Conservation (phyloP, 768 basidiomycete genomes). For the Tulasnella sp. region DNA sequence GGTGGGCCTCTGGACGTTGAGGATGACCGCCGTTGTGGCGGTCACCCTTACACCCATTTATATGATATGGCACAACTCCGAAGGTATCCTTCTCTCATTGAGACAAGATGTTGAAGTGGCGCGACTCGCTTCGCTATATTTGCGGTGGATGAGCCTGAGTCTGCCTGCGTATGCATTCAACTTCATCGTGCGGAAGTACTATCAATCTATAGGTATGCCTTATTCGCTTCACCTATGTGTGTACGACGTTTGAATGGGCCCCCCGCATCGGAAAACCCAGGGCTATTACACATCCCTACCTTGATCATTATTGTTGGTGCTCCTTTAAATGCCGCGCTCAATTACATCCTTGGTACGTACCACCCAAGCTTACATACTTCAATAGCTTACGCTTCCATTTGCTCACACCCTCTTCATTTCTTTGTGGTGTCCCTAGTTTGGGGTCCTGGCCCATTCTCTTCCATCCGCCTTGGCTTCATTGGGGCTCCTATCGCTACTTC, state of each 20-base stretch:
- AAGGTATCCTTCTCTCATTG: conserved; percentile 60
- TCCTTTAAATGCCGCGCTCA: conserved; percentile 74
- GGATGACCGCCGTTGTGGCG: conserved; percentile 67
- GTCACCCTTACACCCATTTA: conserved; percentile 49
- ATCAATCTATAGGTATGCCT: conserved; percentile 18
- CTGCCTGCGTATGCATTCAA: conserved; percentile 66
- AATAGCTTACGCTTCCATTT: no score
- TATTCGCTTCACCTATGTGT: background rate
- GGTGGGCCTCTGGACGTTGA: conserved; percentile 83
- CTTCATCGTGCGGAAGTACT: conserved; percentile 34
- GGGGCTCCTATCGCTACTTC: conserved; percentile 89
- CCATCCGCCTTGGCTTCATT: conserved; percentile 74
- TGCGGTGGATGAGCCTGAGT: conserved; percentile 65
- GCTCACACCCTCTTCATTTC: no score
- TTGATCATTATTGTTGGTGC: conserved; percentile 72
- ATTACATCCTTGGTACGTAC: conserved; percentile 75
- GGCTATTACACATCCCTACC: conserved; percentile 76
- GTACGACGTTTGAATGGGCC: no score
- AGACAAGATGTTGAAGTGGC: conserved; percentile 82
- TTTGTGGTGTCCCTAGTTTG: background rate
- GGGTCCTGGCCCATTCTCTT: conserved; percentile 20
- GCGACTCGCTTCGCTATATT: conserved; percentile 59
- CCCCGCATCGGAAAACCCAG: conserved; percentile 30
- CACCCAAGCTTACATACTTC: no score
- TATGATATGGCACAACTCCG: conserved; percentile 73